Evolutionary conservation across 2,329 filamentous ascomycete species (phyloP), one percentile per base, ranked within the genome.

Genomic region (Endothia cerciana): DNA sequence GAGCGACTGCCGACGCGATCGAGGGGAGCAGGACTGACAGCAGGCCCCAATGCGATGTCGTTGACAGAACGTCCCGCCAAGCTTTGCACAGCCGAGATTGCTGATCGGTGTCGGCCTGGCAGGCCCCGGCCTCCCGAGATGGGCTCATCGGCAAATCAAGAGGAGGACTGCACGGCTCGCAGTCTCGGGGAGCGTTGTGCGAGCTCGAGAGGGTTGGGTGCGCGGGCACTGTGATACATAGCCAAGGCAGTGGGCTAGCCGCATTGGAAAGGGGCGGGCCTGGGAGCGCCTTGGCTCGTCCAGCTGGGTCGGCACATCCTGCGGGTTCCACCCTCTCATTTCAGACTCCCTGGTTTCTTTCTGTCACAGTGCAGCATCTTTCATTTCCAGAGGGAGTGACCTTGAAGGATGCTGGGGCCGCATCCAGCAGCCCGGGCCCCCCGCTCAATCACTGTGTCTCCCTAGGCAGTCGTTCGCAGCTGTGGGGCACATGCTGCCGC

Each of bases 281-380:
- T 43, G 41, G 41, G 41, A 8, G 41, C 17, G 17, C 51, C 51
- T 55, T 33, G 51, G 30, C 51, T 36, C 30, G 15, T 55, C 30
- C 28, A 36, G 51, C 51, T 55, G 51, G 51, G 51, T 55, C 30
- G 51, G 30, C 28, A 33, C 51, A 33, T 55, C 51, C 28, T 55
- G 15, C 17, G 51, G 51, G 36, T 17, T 28, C 51, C 33, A 36
- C 33, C 28, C 51, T 55, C 30, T 55, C 51, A 55, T 36, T 60
- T 60, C 63, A 60, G 56, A 56, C 47, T 30, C 36, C 57, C 58
- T 49, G 47, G 55, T n/a, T 47, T 47, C 30, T 17, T 36, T 49
- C 57, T 41, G 63, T 65, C 63, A 56, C 57, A 65, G 57, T 61
- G 63, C 63, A 65, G 63, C 38, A 43, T 57, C 38, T 25, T n/a